Percentiles rank a stretch among this genome's conserved stretches.
These are phyloP conservation scores for Yamadazyma dushanensis DNA, from an alignment of 1,139 yeast species.

Conservation along the genomic window DNA sequence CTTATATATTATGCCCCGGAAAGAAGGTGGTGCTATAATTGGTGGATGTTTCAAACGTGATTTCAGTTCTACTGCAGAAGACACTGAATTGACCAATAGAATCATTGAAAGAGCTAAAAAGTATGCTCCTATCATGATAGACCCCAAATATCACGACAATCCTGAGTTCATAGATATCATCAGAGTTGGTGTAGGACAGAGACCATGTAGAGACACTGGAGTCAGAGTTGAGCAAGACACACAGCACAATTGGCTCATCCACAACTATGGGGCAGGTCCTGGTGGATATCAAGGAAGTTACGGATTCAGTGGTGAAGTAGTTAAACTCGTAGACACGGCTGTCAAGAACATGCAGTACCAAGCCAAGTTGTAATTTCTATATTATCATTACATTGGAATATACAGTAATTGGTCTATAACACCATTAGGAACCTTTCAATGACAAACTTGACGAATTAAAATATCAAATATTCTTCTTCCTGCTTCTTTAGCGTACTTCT, in stretches of 20 bases:
- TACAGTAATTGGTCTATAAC: background rate
- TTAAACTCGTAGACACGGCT: slow-evolving; percentile 11
- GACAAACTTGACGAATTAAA: slow-evolving; percentile 21
- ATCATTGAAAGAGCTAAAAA: slow-evolving; percentile 40
- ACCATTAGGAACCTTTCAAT: slow-evolving; percentile 8
- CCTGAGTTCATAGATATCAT: slow-evolving; percentile 39
- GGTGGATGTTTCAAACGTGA: slow-evolving; percentile 47
- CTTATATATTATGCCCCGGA: slow-evolving; percentile 51
- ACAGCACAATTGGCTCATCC: slow-evolving; percentile 37
- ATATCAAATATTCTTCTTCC: slow-evolving; percentile 25
- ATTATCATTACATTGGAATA: no score
- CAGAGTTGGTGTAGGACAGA: slow-evolving; percentile 44
- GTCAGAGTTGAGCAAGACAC: slow-evolving; percentile 41
- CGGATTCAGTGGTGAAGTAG: slow-evolving; percentile 36
- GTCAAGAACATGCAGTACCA: background rate
- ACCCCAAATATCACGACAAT: slow-evolving; percentile 30
- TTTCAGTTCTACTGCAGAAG: slow-evolving; percentile 26
- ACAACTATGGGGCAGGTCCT: slow-evolving; percentile 55
- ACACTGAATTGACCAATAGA: slow-evolving; percentile 36
- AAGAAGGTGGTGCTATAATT: slow-evolving; percentile 54
- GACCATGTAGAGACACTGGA: slow-evolving; percentile 50
- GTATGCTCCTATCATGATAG: slow-evolving; percentile 43
- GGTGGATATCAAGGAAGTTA: slow-evolving; percentile 55
- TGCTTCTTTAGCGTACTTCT: slow-evolving; percentile 36
- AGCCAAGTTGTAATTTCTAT: background rate